Evolutionary conservation across 257 asterid species (phyloP).

Genomic region (Eustoma russellianum): DNA sequence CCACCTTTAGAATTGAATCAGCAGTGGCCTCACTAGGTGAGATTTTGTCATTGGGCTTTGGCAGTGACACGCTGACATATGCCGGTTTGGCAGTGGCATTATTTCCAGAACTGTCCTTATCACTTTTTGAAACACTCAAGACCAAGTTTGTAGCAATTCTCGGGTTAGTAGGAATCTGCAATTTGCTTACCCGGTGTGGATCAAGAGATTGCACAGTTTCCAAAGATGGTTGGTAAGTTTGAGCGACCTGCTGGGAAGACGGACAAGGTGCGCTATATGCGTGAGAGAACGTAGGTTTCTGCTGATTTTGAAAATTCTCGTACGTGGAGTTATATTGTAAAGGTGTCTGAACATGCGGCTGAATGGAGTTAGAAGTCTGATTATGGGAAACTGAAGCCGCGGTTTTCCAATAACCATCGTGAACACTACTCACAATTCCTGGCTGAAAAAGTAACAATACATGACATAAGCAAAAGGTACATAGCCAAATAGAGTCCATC

Average conservation of each 20-base stretch:
- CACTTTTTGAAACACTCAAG: constrained; percentile 39
- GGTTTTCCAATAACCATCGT: constrained; percentile 65
- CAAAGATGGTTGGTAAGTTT: constrained; percentile 47
- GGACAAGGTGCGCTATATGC: constrained; percentile 39
- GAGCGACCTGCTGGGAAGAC: constrained; percentile 48
- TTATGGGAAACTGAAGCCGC: constrained; percentile 48
- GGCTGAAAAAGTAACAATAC: constrained; percentile 50
- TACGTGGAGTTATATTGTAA: constrained; percentile 30
- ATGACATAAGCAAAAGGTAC: constrained; percentile 10
- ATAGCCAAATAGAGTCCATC: neutral
- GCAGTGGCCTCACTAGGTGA: constrained; percentile 40
- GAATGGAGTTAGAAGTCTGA: constrained; percentile 39
- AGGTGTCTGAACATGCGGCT: constrained; percentile 42
- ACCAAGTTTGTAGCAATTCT: constrained; percentile 75
- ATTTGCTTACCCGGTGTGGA: constrained; percentile 46
- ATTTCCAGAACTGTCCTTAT: constrained; percentile 44
- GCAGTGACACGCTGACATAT: constrained; percentile 59
- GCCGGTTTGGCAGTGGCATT: constrained; percentile 54
- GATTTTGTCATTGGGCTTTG: constrained; percentile 45
- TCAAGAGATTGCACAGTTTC: constrained; percentile 48
- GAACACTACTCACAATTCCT: constrained; percentile 35
- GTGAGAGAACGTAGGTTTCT: constrained; percentile 38
- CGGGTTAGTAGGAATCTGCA: constrained; percentile 96
- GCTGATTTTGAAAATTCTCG: constrained; percentile 47
- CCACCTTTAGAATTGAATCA: constrained; percentile 71